Conservation (phyloP, 192 early-diverging fungal genomes). For the Podila horticola region DNA sequence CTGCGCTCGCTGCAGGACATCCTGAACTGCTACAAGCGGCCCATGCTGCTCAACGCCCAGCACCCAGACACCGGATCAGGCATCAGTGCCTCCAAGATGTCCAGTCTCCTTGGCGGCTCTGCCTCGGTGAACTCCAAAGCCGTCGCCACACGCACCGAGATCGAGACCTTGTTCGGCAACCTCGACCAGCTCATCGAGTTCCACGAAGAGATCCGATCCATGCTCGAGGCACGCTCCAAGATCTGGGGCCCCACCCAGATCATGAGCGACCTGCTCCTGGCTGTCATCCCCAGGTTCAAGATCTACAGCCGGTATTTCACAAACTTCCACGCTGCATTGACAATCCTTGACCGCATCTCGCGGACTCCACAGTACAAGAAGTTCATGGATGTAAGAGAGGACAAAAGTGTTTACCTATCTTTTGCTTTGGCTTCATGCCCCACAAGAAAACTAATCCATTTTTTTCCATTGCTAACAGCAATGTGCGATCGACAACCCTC, state of each 20-base stretch:
- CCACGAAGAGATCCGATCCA: constrained; percentile 32
- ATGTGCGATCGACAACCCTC: constrained; percentile 29
- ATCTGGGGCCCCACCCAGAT: constrained; percentile 51
- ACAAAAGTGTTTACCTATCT: not conserved
- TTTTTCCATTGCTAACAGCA: constrained; percentile 11
- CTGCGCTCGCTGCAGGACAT: constrained; percentile 42
- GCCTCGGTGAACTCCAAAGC: constrained; percentile 7
- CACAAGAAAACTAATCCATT: not conserved
- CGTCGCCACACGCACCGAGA: constrained; percentile 34
- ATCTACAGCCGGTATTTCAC: constrained; percentile 47
- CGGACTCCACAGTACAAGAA: constrained; percentile 34
- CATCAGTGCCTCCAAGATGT: constrained; percentile 1
- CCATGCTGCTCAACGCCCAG: constrained; percentile 20
- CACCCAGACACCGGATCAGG: constrained; percentile 1
- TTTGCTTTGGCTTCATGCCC: not conserved
- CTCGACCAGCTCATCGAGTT: constrained; percentile 34
- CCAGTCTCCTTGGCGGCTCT: constrained; percentile 1
- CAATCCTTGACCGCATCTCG: constrained; percentile 46
- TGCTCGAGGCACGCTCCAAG: constrained; percentile 43
- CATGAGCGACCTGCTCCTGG: constrained; percentile 41
- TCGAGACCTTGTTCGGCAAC: constrained; percentile 40
- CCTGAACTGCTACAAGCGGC: constrained; percentile 29
- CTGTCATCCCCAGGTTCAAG: constrained; percentile 43
- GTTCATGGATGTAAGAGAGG: constrained; percentile 35
- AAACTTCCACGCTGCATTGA: constrained; percentile 38